Base-by-base conservation (phyloP, 2,329 filamentous ascomycete species). In the Coleophoma eucalyptorum region DNA sequence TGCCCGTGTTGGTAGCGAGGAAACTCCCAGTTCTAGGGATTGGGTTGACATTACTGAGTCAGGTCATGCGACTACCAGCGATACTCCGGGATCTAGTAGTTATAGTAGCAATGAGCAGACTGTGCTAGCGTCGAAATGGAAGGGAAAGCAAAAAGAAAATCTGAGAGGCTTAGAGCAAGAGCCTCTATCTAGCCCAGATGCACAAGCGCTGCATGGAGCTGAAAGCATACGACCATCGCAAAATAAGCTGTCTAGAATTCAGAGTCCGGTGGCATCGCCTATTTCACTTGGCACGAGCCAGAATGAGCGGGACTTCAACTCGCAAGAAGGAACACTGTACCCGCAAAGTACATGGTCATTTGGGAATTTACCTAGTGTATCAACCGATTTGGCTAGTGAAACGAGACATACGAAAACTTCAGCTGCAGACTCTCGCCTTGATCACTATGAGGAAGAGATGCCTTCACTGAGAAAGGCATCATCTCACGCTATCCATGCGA, bases 21-120 rank as follows among this genome's bases (percentile, higher is more conserved):
- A 6, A 19, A 58, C 53, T 46, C 46, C 50, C 19, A 60, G 58
- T 44, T 59, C 57, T 13, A 56, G 62, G 20, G 59, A 54, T 35
- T 62, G 62, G 61, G 54, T 58, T 31, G 56, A 65, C 26, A 34
- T 58, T 32, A 34, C 43, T 5, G 47, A 50, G 32, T 21, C 33
- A n/a, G 26, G 6, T 8, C 26, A 26, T 26, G 26, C 26, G 5
- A 26, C 26, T 5, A 6, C 26, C 26, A 18, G 13, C 13, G 40
- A 51, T 15, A 13, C 35, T 38, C 5, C 16, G 6, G 26, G 26
- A 26, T 6, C 26, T 26, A 26, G 4, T 26, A 15, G 13, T n/a
- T 2, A 18, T 12, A 38, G 35, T 12, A 18, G 15, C 16, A 38
- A n/a, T 38, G 35, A 38, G 7, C 35, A 38, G 5, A 18, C 6